A percentile compares a stretch with the other conserved stretches of the same genome.
These are phyloP conservation scores for Penicillium palitans DNA, from an alignment of 2,329 filamentous ascomycete genomes.

Conservation along the genomic window DNA sequence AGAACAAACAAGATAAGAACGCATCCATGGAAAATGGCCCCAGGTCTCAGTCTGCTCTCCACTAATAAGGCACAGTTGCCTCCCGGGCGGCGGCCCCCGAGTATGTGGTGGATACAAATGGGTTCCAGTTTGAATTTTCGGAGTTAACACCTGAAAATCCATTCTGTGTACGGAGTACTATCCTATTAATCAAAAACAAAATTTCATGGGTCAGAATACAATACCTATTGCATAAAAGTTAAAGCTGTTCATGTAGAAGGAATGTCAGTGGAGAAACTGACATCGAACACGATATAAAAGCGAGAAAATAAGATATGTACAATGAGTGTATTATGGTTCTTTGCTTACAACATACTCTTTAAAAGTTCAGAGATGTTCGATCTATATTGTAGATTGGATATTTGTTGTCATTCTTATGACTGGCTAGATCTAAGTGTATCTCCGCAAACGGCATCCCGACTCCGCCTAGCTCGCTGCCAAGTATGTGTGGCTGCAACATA, in stretches of 20 bases:
- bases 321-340: too few relatives aligned
- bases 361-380: too few relatives aligned
- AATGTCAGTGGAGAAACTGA: background rate
- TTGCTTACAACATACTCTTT: too few relatives aligned
- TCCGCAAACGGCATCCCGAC: constrained; percentile 5
- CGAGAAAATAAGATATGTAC: background rate
- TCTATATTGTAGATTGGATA: too few relatives aligned
- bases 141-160: background rate
- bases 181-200: background rate
- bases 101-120: background rate
- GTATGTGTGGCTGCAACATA: background rate
- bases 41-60: background rate
- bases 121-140: background rate
- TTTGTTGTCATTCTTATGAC: constrained; percentile 1
- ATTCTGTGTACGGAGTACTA: background rate
- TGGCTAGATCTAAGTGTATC: background rate
- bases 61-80: background rate
- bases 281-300: background rate
- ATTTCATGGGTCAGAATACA: background rate
- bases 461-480: background rate
- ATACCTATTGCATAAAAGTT: background rate
- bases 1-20: background rate
- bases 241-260: background rate
- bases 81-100: background rate
- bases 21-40: background rate